Evolutionary conservation across 768 basidiomycete genomes (phyloP).

Genomic region (Asterophora lycoperdoides): DNA sequence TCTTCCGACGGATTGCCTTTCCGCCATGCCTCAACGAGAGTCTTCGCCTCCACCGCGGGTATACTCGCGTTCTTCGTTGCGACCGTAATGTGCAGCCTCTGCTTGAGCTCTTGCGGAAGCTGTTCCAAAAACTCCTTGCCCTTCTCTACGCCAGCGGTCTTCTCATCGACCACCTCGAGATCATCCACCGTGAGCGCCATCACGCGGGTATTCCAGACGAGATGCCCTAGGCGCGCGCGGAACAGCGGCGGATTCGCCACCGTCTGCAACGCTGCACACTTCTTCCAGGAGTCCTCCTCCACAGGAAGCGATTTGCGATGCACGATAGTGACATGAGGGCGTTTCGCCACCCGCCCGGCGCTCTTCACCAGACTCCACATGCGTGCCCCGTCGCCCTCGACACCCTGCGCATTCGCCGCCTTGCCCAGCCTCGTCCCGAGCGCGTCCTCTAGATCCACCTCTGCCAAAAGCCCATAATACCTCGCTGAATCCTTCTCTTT

Average conservation of each 20-base stretch:
- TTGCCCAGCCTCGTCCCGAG: slow-evolving; percentile 40
- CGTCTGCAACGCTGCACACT: slow-evolving; percentile 42
- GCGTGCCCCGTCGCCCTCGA: slow-evolving; percentile 26
- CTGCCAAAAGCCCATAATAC: slow-evolving; percentile 78
- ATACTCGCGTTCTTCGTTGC: slow-evolving; percentile 59
- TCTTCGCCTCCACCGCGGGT: slow-evolving; percentile 64
- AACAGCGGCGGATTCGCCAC: slow-evolving; percentile 48
- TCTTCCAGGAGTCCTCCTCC: slow-evolving; percentile 38
- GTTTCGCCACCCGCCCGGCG: slow-evolving; percentile 43
- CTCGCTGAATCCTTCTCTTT: slow-evolving; percentile 38
- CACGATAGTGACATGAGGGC: slow-evolving; percentile 85
- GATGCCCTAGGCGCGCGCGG: slow-evolving; percentile 50
- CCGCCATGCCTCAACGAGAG: slow-evolving; percentile 55
- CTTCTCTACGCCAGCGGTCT: slow-evolving; percentile 18
- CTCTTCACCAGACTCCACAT: slow-evolving; percentile 50
- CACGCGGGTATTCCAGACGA: slow-evolving; percentile 74
- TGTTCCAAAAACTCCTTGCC: slow-evolving; percentile 39
- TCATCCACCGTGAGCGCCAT: slow-evolving; percentile 78
- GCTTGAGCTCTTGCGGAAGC: slow-evolving; percentile 43
- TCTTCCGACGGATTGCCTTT: slow-evolving; percentile 23
- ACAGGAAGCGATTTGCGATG: slow-evolving; percentile 50
- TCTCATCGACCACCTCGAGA: slow-evolving; percentile 33
- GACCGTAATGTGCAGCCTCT: slow-evolving; percentile 79
- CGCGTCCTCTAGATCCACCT: slow-evolving; percentile 54
- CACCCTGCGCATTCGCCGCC: slow-evolving; percentile 15